phyloP scores from a whole-genome alignment of 2,329 filamentous ascomycete species.

The Decorospora gaudefroyi region DNA sequence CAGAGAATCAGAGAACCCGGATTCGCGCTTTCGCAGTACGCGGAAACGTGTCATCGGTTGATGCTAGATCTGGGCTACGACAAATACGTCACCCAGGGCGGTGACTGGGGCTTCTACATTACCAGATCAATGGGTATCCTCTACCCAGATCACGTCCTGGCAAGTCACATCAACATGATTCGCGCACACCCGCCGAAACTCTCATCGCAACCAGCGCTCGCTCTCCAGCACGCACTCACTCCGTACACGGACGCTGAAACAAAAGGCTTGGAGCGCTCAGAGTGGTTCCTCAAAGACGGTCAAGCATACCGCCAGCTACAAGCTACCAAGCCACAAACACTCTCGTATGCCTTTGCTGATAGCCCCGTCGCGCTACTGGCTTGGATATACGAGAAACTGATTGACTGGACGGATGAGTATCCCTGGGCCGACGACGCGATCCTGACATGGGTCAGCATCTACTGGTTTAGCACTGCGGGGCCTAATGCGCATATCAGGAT shows the following conservation, averaged over 20 bases:
- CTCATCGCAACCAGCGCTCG: conserved; percentile 60
- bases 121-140: conserved; percentile 64
- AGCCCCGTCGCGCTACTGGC: conserved; percentile 71
- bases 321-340: conserved; percentile 70
- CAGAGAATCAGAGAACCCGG: conserved; percentile 57
- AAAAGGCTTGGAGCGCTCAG: conserved; percentile 56
- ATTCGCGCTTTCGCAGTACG: conserved; percentile 64
- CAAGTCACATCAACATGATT: conserved; percentile 66
- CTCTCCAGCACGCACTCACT: conserved; percentile 59
- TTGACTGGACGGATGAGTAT: conserved; percentile 75
- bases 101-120: conserved; percentile 72
- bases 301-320: conserved; percentile 64
- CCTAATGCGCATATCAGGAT: conserved; percentile 69
- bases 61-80: conserved; percentile 71
- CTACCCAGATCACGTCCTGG: conserved; percentile 62
- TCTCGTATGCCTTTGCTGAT: conserved; percentile 71
- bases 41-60: conserved; percentile 67
- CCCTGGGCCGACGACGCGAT: conserved; percentile 77
- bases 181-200: conserved; percentile 49
- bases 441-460: conserved; percentile 73
- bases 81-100: conserved; percentile 63
- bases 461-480: conserved; percentile 71
- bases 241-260: conserved; percentile 60
- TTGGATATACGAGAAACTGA: conserved; percentile 82
- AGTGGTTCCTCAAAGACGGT: conserved; percentile 64